Base-by-base conservation (phyloP, 2,329 filamentous ascomycete genomes). In the Ophiosphaerella korrae region DNA sequence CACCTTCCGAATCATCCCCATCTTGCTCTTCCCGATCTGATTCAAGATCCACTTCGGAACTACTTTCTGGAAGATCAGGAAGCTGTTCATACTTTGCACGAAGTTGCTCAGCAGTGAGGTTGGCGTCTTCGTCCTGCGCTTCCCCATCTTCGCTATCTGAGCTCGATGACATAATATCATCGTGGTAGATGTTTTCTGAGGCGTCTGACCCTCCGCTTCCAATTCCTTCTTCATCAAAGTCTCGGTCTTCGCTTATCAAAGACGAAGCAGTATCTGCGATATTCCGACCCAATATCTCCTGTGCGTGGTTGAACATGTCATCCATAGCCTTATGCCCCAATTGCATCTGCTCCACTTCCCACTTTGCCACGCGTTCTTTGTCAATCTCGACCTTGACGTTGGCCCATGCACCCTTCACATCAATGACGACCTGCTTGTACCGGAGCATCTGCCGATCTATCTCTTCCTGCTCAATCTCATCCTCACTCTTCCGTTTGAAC, bases 391-490 rank as follows among this genome's bases (percentile, higher is more conserved):
- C 77, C 48, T 75, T 80, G 39, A 86, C 81, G 47, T 84, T 71
- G 39, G 82, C 78, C 78, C 86, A 88, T 58, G 84, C 81, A 52
- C 81, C 80, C 55, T 83, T 82, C 50, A 88, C 71, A 67, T 88
- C 85, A 48, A 80, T 82, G 35, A 88, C 79, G 13, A 97, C 83
- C 52, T 86, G 82, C 53, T 85, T 90, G 71, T 94, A 96, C 24
- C 85, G 83, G 39, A 78, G 76, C 53, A 86, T 80, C 73, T 86
- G 86, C 62, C 86, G 80, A 21, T 87, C 85, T 45, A 83, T 81
- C 51, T 89, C 86, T 68, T 97, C 93, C 12, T 84, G 84, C 62
- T 92, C 87, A 14, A 97, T 82, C 69, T 97, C 88, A 66, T 97
- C 91, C 1, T 83, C 61, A 12, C 63, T 69, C 60, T 73, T 72